Evolutionary conservation across 2,329 filamentous ascomycete genomes (phyloP), one percentile per base, ranked within the genome.

Genomic region (Arthrobotrys sinensis): DNA sequence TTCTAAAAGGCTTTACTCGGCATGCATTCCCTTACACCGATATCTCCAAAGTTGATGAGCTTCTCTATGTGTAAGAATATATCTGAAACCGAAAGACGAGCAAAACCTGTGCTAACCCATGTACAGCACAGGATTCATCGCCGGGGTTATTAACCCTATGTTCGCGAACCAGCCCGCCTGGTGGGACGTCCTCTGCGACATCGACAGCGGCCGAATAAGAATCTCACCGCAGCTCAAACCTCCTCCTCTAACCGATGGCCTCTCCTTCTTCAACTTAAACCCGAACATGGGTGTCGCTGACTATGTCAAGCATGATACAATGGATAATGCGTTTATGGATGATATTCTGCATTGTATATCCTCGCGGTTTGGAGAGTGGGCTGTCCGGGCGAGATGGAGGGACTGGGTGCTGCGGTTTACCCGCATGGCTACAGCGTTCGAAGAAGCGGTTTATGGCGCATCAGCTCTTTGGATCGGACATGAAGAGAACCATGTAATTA

Each of bases 21-120:
- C 93, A 98, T 85, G 96, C 96, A 0, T 99, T 99, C 83, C 96
- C 96, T 1, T 99, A 99, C 83, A 99, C 96, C 0, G 96, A 99
- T 85, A 88, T 99, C 50, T 97, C 94, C 80, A 99, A 99, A 85
- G 94, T 99, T 76, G 96, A 99, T 81, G 96, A 98, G 83, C 88
- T 99, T 10, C 88, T 99, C 57, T 95, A 96, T 82, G 96, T 99
- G 0, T 80, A 66, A 63, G 78, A 6, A 53, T 43, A 19, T 14
- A 5, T 7, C 12, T 11, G 5, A 16, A 6, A 40, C 8, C 10
- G 0, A 24, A 38, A 10, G 10, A 11, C 5, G 10, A 28, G 36
- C 16, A 19, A 16, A 16, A 3, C n/a, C 12, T 55, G n/a, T 52
- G n/a, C 40, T 76, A 63, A 66, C 21, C 12, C 19, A 4, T 3